Evolutionary conservation across 768 basidiomycete species (phyloP).

Genomic region (Chalciporus chontae): DNA sequence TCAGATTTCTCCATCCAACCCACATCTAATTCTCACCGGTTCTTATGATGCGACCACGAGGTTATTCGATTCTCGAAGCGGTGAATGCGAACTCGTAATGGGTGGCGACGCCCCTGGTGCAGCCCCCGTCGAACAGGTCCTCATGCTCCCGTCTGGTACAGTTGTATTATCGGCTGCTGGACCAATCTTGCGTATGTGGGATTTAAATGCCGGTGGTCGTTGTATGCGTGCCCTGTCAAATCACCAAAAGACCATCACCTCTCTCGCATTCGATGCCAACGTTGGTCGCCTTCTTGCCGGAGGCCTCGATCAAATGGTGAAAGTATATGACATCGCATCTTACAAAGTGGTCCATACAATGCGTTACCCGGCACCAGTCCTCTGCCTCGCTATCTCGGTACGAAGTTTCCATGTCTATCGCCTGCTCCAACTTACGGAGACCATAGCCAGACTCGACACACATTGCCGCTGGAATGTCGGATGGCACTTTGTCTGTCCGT

Average conservation of each 20-base stretch:
- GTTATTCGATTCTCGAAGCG: conserved; percentile 83
- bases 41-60: conserved; percentile 93
- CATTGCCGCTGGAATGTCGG: conserved; percentile 95
- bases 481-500: conserved; percentile 96
- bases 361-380: conserved; percentile 91
- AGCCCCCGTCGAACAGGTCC: conserved; percentile 84
- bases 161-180: conserved; percentile 84
- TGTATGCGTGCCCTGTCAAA: conserved; percentile 92
- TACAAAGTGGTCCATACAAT: conserved; percentile 98
- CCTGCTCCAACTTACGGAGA: conserved; percentile 5
- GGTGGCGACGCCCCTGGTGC: conserved; percentile 33
- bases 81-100: conserved; percentile 83
- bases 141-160: conserved; percentile 89
- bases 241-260: conserved; percentile 96
- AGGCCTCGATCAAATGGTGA: conserved; percentile 95
- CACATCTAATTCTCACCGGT: conserved; percentile 83
- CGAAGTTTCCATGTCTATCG: conserved; percentile 1
- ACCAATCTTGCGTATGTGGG: conserved; percentile 93
- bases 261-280: conserved; percentile 74
- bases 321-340: conserved; percentile 92
- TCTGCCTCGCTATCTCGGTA: conserved; percentile 90
- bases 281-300: conserved; percentile 84
- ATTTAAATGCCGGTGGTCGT: conserved; percentile 85
- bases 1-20: conserved; percentile 77
- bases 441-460: conserved; percentile 92